Evolutionary conservation across 2,329 filamentous ascomycete genomes (phyloP).

Genomic region (Aureobasidium sp.): DNA sequence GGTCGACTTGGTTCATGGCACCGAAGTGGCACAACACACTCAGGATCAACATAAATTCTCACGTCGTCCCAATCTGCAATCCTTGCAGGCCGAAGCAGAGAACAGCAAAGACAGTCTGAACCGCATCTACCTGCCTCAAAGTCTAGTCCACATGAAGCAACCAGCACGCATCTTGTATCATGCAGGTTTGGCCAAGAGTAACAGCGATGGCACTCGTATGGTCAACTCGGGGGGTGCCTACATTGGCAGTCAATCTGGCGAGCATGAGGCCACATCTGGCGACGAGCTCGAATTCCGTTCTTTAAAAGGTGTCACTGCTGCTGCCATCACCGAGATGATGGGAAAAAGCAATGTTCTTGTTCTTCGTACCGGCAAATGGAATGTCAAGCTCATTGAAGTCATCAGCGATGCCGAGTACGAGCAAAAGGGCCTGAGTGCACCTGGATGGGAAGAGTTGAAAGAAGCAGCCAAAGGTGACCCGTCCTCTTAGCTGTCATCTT

Average conservation of each 20-base stretch:
- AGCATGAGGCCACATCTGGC: slow-evolving; percentile 39
- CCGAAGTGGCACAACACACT: slow-evolving; percentile 55
- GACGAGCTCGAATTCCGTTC: slow-evolving; percentile 55
- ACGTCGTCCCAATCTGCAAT: slow-evolving; percentile 4
- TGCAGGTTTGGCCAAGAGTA: slow-evolving; percentile 27
- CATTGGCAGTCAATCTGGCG: slow-evolving; percentile 21
- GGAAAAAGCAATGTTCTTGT: slow-evolving; percentile 37
- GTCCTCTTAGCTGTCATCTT: neutral
- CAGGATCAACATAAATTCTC: slow-evolving; percentile 44
- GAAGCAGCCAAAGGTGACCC: neutral
- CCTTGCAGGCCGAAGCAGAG: neutral
- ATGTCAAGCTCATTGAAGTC: slow-evolving; percentile 50
- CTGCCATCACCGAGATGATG: slow-evolving; percentile 54
- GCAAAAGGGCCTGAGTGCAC: slow-evolving; percentile 38
- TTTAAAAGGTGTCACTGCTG: slow-evolving; percentile 53
- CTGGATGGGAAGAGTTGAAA: slow-evolving; percentile 43
- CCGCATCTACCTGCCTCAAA: slow-evolving; percentile 22
- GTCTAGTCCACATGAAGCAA: slow-evolving; percentile 23
- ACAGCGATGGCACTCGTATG: slow-evolving; percentile 27
- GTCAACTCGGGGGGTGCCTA: slow-evolving; percentile 30
- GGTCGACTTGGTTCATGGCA: slow-evolving; percentile 69
- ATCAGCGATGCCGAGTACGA: slow-evolving; percentile 49
- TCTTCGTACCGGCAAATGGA: slow-evolving; percentile 54
- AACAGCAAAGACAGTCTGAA: neutral
- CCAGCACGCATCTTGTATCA: slow-evolving; percentile 28